Evolutionary conservation across 495 filamentous ascomycete species (phyloP).

Genomic region (Talaromyces adpressus): DNA sequence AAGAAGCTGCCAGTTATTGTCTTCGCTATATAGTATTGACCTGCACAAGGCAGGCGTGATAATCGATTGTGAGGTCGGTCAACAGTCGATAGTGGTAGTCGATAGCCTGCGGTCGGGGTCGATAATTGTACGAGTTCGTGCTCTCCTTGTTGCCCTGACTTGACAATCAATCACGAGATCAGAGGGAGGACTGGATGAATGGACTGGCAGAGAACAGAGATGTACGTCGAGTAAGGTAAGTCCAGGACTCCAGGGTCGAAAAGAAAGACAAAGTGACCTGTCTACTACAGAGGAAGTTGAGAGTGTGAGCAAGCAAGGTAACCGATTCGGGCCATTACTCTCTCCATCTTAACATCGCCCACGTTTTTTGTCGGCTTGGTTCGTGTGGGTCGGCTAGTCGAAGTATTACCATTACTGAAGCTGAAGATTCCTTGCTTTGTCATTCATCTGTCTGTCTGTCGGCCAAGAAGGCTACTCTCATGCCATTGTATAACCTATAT

Average conservation of each 20-base stretch:
- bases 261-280: neutral
- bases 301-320: neutral
- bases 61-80: neutral
- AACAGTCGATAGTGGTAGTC: too few relatives aligned
- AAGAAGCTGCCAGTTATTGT: neutral
- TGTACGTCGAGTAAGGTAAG: neutral
- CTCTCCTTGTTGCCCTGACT: neutral
- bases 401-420: neutral
- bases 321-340: conserved; percentile 7
- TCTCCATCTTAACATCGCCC: neutral
- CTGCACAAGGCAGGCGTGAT: neutral
- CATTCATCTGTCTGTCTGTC: neutral
- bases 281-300: neutral
- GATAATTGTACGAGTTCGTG: neutral
- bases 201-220: neutral
- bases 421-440: neutral
- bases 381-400: neutral
- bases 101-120: neutral
- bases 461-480: too few relatives aligned
- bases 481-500: neutral
- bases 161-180: neutral
- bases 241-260: too few relatives aligned
- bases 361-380: neutral
- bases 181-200: neutral
- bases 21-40: neutral